Conservation (phyloP, 2,329 filamentous ascomycete genomes). For the Diaporthe humulicola region DNA sequence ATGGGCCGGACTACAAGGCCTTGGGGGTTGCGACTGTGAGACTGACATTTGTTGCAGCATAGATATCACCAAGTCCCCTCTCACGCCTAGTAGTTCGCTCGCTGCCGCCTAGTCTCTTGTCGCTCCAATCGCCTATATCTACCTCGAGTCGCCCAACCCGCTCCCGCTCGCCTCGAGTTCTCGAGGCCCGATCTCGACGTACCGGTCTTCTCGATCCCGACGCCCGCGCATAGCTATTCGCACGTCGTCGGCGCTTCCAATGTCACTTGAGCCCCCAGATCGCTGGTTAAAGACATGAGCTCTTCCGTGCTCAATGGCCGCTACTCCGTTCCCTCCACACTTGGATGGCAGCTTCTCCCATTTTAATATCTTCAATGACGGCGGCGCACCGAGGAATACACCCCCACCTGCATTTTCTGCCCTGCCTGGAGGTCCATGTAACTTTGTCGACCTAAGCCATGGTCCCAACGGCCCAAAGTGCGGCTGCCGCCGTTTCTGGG, state of each 20-base stretch:
- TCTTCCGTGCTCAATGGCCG: slow-evolving; percentile 63
- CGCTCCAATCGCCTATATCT: slow-evolving; percentile 22
- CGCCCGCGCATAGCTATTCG: slow-evolving; percentile 29
- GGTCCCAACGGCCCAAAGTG: slow-evolving; percentile 67
- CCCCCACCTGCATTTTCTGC: slow-evolving; percentile 42
- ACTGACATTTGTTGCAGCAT: slow-evolving; percentile 38
- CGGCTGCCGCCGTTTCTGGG: slow-evolving; percentile 74
- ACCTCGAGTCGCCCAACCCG: slow-evolving; percentile 38
- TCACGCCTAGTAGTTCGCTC: slow-evolving; percentile 44
- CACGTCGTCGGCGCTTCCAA: slow-evolving; percentile 34
- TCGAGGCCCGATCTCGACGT: background rate
- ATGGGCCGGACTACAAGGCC: background rate
- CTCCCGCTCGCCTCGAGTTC: background rate
- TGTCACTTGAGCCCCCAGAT: slow-evolving; percentile 37
- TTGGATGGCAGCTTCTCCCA: slow-evolving; percentile 57
- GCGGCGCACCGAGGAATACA: slow-evolving; percentile 40
- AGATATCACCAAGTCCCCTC: slow-evolving; percentile 49
- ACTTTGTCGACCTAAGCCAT: slow-evolving; percentile 67
- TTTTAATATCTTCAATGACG: slow-evolving; percentile 70
- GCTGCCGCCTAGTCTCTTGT: slow-evolving; percentile 50
- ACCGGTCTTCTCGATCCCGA: slow-evolving; percentile 16
- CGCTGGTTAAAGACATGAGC: slow-evolving; percentile 50
- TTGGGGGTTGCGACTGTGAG: background rate
- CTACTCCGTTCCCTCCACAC: slow-evolving; percentile 61
- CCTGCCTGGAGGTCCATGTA: slow-evolving; percentile 68